Conservation (phyloP, 306 rosid genomes). For the Arachis stenosperma region DNA sequence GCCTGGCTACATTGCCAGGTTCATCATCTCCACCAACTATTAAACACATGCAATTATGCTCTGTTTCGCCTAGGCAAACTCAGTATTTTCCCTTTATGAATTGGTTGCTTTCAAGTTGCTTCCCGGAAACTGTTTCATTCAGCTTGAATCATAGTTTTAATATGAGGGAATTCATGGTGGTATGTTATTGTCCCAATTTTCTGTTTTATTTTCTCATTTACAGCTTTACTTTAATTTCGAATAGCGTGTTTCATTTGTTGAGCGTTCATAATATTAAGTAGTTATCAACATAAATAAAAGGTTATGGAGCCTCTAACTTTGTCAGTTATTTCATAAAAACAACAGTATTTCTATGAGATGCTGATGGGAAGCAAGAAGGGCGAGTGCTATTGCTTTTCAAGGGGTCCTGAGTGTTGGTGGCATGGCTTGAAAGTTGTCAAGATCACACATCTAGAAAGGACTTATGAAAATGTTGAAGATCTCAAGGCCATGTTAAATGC, state of each 20-base stretch:
- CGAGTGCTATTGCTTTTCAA: slow-evolving; percentile 9
- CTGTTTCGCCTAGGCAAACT: neutral
- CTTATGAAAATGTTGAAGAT: slow-evolving; percentile 6
- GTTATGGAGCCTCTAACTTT: neutral
- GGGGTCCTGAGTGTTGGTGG: slow-evolving; percentile 35
- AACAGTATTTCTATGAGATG: slow-evolving; percentile 29
- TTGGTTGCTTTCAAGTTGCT: slow-evolving; percentile 27
- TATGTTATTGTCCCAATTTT: slow-evolving; percentile 10
- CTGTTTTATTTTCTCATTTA: neutral
- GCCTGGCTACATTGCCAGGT: neutral
- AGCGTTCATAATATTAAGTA: neutral
- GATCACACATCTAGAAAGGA: neutral
- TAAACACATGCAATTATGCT: neutral
- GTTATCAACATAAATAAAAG: neutral
- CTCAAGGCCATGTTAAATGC: slow-evolving; percentile 18
- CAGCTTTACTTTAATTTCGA: neutral
- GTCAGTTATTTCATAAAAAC: neutral
- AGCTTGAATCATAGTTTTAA: neutral
- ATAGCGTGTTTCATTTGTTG: too few species aligned
- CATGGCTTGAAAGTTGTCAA: slow-evolving; percentile 35
- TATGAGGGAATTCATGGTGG: slow-evolving; percentile 21
- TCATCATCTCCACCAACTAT: slow-evolving; percentile 34
- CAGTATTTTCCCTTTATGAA: neutral
- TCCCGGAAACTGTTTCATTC: slow-evolving; percentile 18
- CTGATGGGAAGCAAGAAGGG: slow-evolving; percentile 9